These are phyloP conservation scores for Saturnispora gosingensis DNA, from an alignment of 805 yeast species.

Conservation along the genomic window DNA sequence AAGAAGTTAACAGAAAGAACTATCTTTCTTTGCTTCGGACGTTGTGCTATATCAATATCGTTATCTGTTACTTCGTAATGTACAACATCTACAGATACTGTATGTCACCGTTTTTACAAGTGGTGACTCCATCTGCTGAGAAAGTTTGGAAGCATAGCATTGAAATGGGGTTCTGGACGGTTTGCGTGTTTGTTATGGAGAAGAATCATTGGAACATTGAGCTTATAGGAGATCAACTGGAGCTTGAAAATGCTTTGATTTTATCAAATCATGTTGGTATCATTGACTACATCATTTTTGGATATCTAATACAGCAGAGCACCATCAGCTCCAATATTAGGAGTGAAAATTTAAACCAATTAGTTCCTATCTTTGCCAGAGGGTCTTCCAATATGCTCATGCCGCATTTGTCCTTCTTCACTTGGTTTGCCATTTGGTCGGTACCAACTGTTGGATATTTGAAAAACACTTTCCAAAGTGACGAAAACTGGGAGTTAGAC, in stretches of 20 bases:
- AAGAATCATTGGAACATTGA: conserved; percentile 30
- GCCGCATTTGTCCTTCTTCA: conserved; percentile 49
- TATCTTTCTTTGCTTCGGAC: neutral
- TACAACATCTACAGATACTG: neutral
- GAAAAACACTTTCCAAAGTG: conserved; percentile 41
- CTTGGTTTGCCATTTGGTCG: conserved; percentile 61
- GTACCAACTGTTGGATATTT: conserved; percentile 47
- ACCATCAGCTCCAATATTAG: conserved; percentile 8
- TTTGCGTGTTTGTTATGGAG: conserved; percentile 25
- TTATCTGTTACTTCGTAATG: neutral
- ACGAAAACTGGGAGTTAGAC: conserved; percentile 64
- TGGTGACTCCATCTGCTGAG: neutral
- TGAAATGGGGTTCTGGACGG: conserved; percentile 24
- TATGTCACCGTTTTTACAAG: neutral
- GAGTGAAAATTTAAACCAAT: conserved; percentile 5
- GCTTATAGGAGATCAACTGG: conserved; percentile 36
- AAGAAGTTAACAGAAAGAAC: neutral
- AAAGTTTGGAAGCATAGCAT: neutral
- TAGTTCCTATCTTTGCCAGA: conserved; percentile 17
- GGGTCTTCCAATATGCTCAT: conserved; percentile 21
- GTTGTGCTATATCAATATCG: neutral
- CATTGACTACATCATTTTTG: conserved; percentile 53
- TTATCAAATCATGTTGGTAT: conserved; percentile 58
- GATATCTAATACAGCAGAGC: conserved; percentile 16
- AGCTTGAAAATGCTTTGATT: conserved; percentile 29